A percentile compares a stretch with the other conserved stretches of the same genome.
Conservation (phyloP, 2,329 filamentous ascomycete species). For the Cladobotryum protrusum region DNA sequence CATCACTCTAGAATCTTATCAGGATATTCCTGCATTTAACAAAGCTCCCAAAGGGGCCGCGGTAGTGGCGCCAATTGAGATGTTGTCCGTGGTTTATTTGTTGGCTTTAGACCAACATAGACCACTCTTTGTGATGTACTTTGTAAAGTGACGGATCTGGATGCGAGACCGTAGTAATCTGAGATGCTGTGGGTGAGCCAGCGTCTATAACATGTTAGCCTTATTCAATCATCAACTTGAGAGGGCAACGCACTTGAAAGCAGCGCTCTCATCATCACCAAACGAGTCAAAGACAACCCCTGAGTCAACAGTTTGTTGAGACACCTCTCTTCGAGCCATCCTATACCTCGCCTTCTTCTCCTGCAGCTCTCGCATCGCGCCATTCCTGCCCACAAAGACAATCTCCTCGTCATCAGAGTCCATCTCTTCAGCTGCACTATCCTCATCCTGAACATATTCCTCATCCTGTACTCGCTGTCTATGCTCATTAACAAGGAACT, state of each 20-base stretch:
- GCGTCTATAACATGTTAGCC: slow-evolving; percentile 45
- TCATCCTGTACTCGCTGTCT: slow-evolving; percentile 4
- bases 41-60: slow-evolving; percentile 56
- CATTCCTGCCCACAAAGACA: slow-evolving; percentile 73
- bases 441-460: slow-evolving; percentile 11
- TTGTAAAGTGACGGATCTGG: slow-evolving; percentile 69
- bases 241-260: slow-evolving; percentile 64
- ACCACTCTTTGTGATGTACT: slow-evolving; percentile 69
- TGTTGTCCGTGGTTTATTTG: slow-evolving; percentile 20
- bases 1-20: too few species aligned
- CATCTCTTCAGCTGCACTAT: slow-evolving; percentile 33
- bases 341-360: slow-evolving; percentile 40
- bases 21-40: not conserved
- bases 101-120: slow-evolving; percentile 67
- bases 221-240: not conserved
- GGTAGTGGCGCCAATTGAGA: slow-evolving; percentile 39
- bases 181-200: slow-evolving; percentile 93
- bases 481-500: slow-evolving; percentile 57
- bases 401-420: slow-evolving; percentile 72
- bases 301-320: slow-evolving; percentile 54
- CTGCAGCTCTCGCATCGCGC: slow-evolving; percentile 44
- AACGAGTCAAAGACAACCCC: slow-evolving; percentile 74
- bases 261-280: slow-evolving; percentile 66
- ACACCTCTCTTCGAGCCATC: slow-evolving; percentile 44
- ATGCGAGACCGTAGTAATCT: slow-evolving; percentile 83